phyloP scores from a whole-genome alignment of 2,329 filamentous ascomycete genomes.

The Diaporthe vexans region DNA sequence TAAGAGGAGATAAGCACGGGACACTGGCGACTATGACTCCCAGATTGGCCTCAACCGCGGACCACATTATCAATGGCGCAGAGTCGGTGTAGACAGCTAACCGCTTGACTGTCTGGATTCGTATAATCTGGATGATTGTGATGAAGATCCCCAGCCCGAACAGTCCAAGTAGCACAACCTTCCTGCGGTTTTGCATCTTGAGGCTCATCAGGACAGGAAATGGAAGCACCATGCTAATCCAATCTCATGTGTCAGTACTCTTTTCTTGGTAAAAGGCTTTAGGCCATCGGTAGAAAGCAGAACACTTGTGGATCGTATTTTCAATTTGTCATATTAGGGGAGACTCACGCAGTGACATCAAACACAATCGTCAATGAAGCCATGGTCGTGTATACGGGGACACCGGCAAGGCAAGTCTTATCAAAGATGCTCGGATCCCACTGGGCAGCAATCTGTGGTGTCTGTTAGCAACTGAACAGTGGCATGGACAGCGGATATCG shows the following conservation, averaged over 20 bases:
- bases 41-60: slow-evolving; percentile 34
- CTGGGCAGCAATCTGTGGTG: slow-evolving; percentile 45
- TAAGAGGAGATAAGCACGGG: slow-evolving; percentile 55
- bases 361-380: slow-evolving; percentile 58
- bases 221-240: slow-evolving; percentile 55
- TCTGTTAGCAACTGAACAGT: neutral
- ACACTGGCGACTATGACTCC: slow-evolving; percentile 37
- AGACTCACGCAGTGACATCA: slow-evolving; percentile 56
- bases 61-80: slow-evolving; percentile 50
- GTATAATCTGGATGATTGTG: slow-evolving; percentile 64
- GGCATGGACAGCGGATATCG: slow-evolving; percentile 16
- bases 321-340: neutral
- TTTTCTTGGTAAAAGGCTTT: neutral
- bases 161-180: slow-evolving; percentile 57
- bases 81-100: slow-evolving; percentile 61
- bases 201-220: slow-evolving; percentile 56
- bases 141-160: slow-evolving; percentile 66
- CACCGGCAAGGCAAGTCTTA: slow-evolving; percentile 55
- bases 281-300: neutral
- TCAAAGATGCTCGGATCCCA: slow-evolving; percentile 56
- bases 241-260: neutral
- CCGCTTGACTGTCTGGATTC: slow-evolving; percentile 62
- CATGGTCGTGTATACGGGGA: slow-evolving; percentile 60
- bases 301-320: too few species aligned
- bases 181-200: slow-evolving; percentile 54